Conservation (phyloP, 257 asterid species). For the Forsythia viridissima region DNA sequence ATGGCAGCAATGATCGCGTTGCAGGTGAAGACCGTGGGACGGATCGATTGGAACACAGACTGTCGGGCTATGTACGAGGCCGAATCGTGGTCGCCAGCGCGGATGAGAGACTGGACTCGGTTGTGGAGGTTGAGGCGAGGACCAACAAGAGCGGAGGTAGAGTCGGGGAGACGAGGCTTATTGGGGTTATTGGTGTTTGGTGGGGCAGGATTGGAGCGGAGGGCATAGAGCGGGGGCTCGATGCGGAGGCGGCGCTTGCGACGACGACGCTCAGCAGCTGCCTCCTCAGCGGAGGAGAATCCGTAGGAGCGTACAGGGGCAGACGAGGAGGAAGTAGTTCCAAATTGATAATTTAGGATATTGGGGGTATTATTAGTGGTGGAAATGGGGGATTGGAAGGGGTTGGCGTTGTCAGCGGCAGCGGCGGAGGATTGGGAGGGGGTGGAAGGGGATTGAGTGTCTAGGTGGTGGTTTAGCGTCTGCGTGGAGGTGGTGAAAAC, state of each 20-base stretch:
- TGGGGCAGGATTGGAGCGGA: slow-evolving; percentile 36
- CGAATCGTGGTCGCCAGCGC: slow-evolving; percentile 79
- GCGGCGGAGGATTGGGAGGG: slow-evolving; percentile 12
- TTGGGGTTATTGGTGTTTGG: slow-evolving; percentile 29
- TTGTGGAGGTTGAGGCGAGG: slow-evolving; percentile 85
- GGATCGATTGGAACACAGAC: slow-evolving; percentile 58
- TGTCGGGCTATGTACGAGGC: slow-evolving; percentile 81
- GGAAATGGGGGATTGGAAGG: slow-evolving; percentile 16
- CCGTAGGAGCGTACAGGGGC: slow-evolving; percentile 30
- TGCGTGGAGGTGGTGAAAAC: slow-evolving; percentile 20
- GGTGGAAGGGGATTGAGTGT: background rate
- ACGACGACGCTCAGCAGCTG: slow-evolving; percentile 56
- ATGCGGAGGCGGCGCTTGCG: slow-evolving; percentile 31
- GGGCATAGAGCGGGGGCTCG: slow-evolving; percentile 22
- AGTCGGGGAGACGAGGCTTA: slow-evolving; percentile 76
- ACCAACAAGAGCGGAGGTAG: slow-evolving; percentile 71
- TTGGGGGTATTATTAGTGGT: background rate
- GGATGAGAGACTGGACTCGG: slow-evolving; percentile 86
- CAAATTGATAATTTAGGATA: background rate
- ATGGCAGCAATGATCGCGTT: slow-evolving; percentile 88
- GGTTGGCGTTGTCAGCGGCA: slow-evolving; percentile 18
- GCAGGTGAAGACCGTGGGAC: slow-evolving; percentile 92
- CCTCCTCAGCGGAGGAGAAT: slow-evolving; percentile 45
- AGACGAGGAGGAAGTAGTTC: background rate
- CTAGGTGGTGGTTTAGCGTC: background rate